phyloP scores from a whole-genome alignment of 2,329 filamentous ascomycete species.

The Apiospora malaysiana region DNA sequence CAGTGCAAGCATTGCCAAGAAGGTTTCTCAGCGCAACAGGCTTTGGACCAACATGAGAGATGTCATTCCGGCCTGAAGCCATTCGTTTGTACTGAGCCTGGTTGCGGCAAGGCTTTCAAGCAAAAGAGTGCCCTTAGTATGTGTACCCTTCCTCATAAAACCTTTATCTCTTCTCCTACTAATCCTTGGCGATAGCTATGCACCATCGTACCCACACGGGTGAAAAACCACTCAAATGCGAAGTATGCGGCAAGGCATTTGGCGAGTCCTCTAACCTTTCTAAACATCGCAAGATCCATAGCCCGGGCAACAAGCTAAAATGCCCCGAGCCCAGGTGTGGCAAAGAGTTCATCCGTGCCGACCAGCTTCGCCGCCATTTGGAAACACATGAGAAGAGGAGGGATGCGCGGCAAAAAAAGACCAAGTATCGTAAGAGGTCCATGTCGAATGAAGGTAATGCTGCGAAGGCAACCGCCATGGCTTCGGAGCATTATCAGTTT shows the following conservation, averaged over 20 bases:
- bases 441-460: background rate
- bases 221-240: constrained; percentile 65
- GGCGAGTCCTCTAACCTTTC: constrained; percentile 71
- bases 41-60: constrained; percentile 69
- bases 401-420: background rate
- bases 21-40: constrained; percentile 69
- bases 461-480: background rate
- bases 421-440: background rate
- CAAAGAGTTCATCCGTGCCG: constrained; percentile 63
- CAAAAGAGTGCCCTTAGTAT: constrained; percentile 71
- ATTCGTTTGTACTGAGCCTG: constrained; percentile 57
- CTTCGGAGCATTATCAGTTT: background rate
- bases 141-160: constrained; percentile 28
- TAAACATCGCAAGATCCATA: constrained; percentile 69
- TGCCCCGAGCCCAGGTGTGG: constrained; percentile 56
- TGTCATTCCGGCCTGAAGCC: constrained; percentile 71
- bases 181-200: constrained; percentile 55
- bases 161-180: background rate
- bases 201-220: constrained; percentile 71
- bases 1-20: constrained; percentile 61
- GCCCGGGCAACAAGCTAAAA: constrained; percentile 55
- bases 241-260: constrained; percentile 64
- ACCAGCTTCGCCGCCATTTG: constrained; percentile 64
- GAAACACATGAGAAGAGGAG: constrained; percentile 37
- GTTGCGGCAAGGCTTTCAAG: constrained; percentile 65